Conservation (phyloP, 176 grass and related monocot genomes). For the Paspalum notatum region DNA sequence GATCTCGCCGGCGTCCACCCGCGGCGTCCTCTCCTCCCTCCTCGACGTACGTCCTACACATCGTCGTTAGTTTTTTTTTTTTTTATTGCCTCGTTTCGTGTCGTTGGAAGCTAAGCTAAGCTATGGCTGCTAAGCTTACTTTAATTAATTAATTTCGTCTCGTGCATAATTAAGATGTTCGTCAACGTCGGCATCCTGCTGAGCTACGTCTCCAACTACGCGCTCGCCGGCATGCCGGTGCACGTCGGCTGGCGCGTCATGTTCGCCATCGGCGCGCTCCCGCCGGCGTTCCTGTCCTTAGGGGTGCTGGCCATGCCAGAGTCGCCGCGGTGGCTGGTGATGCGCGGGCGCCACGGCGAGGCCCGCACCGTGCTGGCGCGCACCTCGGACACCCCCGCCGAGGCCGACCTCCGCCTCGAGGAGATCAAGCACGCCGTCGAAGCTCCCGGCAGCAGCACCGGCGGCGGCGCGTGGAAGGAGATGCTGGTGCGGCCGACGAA, state of each 20-base stretch:
- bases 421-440: constrained; percentile 3
- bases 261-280: constrained; percentile 36
- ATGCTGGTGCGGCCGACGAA: constrained; percentile 23
- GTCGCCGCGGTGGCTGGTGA: constrained; percentile 68
- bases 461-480: not conserved
- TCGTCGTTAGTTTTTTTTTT: not conserved
- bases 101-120: too few species aligned
- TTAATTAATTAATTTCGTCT: not conserved
- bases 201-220: constrained; percentile 53
- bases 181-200: constrained; percentile 48
- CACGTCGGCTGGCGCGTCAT: constrained; percentile 51
- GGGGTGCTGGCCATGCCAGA: constrained; percentile 63
- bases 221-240: constrained; percentile 41
- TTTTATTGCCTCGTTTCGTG: too few species aligned
- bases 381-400: not conserved
- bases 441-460: not conserved
- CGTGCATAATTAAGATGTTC: constrained; percentile 16
- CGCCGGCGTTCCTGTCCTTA: constrained; percentile 34
- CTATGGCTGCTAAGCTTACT: not conserved
- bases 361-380: not conserved
- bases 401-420: not conserved
- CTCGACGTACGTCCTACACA: not conserved
- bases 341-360: constrained; percentile 38
- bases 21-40: constrained; percentile 33
- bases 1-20: constrained; percentile 47